A percentile compares a stretch with the other conserved stretches of the same genome.
phyloP scores from a whole-genome alignment of 768 basidiomycete species.

The Lentinula guzmanii region DNA sequence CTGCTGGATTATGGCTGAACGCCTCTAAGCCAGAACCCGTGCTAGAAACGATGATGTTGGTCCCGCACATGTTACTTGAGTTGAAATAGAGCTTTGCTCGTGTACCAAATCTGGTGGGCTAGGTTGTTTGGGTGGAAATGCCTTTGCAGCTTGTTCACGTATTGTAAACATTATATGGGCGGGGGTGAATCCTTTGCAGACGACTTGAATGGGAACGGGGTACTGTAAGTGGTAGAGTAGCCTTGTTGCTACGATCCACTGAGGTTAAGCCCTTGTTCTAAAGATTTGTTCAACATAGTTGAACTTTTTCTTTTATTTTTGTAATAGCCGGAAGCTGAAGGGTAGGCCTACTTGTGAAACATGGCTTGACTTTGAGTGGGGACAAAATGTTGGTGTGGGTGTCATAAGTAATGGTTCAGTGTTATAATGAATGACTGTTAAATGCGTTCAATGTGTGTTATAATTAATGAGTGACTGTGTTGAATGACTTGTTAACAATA shows the following conservation, averaged over 20 bases:
- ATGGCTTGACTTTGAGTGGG: too few species aligned
- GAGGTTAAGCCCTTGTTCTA: slow-evolving; percentile 71
- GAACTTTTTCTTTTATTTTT: slow-evolving; percentile 32
- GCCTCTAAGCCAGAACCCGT: slow-evolving; percentile 81
- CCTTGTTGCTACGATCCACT: slow-evolving; percentile 75
- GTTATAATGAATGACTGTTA: too few species aligned
- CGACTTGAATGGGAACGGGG: slow-evolving; percentile 71
- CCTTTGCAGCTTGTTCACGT: slow-evolving; percentile 41
- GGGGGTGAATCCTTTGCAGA: slow-evolving; percentile 76
- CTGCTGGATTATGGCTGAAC: slow-evolving; percentile 82
- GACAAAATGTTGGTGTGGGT: too few species aligned
- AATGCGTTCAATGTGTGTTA: too few species aligned
- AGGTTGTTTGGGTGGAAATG: slow-evolving; percentile 49
- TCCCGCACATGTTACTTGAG: slow-evolving; percentile 61
- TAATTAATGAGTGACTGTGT: too few species aligned
- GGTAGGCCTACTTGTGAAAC: slow-evolving; percentile 26
- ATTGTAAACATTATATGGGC: slow-evolving; percentile 62
- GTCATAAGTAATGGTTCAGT: too few species aligned
- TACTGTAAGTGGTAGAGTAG: slow-evolving; percentile 76
- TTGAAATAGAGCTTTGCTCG: slow-evolving; percentile 66
- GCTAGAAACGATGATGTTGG: slow-evolving; percentile 69
- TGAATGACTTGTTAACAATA: too few species aligned
- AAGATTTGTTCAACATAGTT: slow-evolving; percentile 57
- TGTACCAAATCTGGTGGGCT: slow-evolving; percentile 58
- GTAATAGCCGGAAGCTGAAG: slow-evolving; percentile 27